Evolutionary conservation across 148 eudicot species (phyloP), one percentile per base, ranked within the genome.

Genomic region (Rhododendron ovatum): DNA sequence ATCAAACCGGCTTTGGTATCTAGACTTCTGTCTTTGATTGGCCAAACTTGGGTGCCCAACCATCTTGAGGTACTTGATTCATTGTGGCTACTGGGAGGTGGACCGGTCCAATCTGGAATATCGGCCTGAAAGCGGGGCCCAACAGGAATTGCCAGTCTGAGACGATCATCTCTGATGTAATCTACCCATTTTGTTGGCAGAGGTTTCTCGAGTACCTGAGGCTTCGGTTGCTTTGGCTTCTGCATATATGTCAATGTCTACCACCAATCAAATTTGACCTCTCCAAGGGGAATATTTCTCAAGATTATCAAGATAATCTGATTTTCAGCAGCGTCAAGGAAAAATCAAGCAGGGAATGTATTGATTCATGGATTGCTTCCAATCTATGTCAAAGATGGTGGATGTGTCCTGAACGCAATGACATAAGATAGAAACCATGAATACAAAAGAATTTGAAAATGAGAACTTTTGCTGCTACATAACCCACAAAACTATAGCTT

Each of bases 51-150:
- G 48, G 90, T 90, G 39, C 97, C 98, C 67, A 91, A 73, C 94
- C 92, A 91, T 85, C 73, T 94, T 69, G 89, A 85, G 86, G 86
- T 47, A 69, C 87, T 84, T 37, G 37, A 86, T 22, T 90, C 85
- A 17, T 37, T 65, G n/a, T 83, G 55, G 63, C 37, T 37, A 20
- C 73, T 78, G 7, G 57, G 84, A 69, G 90, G 91, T n/a, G 90
- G 89, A 15, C 85, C 93, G 7, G 71, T 89, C 92, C 90, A 89
- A 55, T 91, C 92, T 1, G 96, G 94, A 24, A 93, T 85, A 47
- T 85, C 89, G 33, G 89, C 97, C 85, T 94, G 97, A 89, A 95
- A 95, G 35, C 92, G 91, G 33, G 93, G 94, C n/a, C 98, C 97
- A 33, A 94, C 82, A 18, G 98, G 98, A 80, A 95, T 90, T 82